Percentiles rank a stretch among this genome's conserved stretches.
phyloP scores from a whole-genome alignment of 1,284 basidiomycete species.

The Tremellales sp. region DNA sequence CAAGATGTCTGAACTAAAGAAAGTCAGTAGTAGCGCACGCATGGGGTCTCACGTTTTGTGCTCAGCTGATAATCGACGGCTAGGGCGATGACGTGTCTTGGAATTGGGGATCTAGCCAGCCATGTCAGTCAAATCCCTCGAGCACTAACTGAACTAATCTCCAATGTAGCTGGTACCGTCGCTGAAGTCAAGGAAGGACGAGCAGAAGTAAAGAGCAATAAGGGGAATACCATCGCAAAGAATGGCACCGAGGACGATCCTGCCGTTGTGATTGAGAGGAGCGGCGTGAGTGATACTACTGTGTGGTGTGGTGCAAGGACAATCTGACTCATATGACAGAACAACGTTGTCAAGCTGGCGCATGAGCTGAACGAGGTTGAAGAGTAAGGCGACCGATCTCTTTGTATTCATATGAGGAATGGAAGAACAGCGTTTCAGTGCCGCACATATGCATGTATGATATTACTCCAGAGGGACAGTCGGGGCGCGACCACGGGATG shows the following conservation, averaged over 20 bases:
- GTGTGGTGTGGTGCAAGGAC: background rate
- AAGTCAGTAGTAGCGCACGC: too few relatives aligned
- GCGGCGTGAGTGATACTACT: slow-evolving; percentile 26
- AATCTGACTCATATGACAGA: slow-evolving; percentile 15
- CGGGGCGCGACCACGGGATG: too few relatives aligned
- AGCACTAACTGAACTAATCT: too few relatives aligned
- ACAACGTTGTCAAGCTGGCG: slow-evolving; percentile 39
- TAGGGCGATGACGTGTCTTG: slow-evolving; percentile 43
- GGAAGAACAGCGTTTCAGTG: too few relatives aligned
- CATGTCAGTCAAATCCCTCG: slow-evolving; percentile 21
- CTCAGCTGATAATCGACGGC: background rate
- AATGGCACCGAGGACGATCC: slow-evolving; percentile 42
- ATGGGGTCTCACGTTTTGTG: too few relatives aligned
- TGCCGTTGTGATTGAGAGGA: slow-evolving; percentile 37
- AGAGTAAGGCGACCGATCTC: slow-evolving; percentile 5
- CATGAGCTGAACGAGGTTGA: slow-evolving; percentile 40
- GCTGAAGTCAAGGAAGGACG: slow-evolving; percentile 33
- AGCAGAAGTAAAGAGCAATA: slow-evolving; percentile 36
- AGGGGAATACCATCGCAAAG: slow-evolving; percentile 39
- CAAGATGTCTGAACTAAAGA: slow-evolving; percentile 22
- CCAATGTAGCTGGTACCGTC: slow-evolving; percentile 30
- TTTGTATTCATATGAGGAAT: background rate
- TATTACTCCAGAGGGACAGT: too few relatives aligned
- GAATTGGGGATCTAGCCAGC: slow-evolving; percentile 41
- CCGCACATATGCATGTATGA: too few relatives aligned